A percentile compares a stretch with the other conserved stretches of the same genome.
phyloP scores from a whole-genome alignment of 805 yeast species.

The Kazachstania viticola region DNA sequence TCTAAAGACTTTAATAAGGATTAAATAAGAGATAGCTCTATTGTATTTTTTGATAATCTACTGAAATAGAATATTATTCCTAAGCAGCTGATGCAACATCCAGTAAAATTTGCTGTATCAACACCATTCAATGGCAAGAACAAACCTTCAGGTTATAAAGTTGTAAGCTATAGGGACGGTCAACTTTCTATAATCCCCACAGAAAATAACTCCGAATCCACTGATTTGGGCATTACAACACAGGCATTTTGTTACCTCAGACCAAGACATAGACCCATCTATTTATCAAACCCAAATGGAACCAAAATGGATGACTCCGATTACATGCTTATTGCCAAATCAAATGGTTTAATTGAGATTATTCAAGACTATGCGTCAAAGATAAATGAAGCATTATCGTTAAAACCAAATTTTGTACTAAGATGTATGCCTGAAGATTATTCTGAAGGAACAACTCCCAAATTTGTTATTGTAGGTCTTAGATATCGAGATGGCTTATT shows the following conservation, averaged over 20 bases:
- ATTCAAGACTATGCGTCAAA: constrained; percentile 15
- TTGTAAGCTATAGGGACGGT: constrained; percentile 10
- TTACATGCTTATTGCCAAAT: constrained; percentile 19
- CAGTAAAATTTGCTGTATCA: constrained; percentile 13
- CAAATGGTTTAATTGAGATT: constrained; percentile 22
- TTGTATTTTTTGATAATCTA: no score
- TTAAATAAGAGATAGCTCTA: no score
- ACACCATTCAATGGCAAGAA: constrained; percentile 14
- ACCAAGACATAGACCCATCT: constrained; percentile 9
- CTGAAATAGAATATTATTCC: no score
- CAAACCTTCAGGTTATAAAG: constrained; percentile 13
- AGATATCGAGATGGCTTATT: constrained; percentile 18
- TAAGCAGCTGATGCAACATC: no score
- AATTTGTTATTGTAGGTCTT: constrained; percentile 12
- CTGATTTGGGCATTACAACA: constrained; percentile 11
- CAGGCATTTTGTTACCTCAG: constrained; percentile 20
- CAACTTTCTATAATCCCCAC: constrained; percentile 1
- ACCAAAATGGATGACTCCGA: constrained; percentile 14
- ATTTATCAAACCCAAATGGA: constrained; percentile 1
- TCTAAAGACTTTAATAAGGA: no score
- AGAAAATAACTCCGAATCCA: constrained; percentile 2
- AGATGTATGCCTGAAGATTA: constrained; percentile 15
- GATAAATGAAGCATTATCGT: constrained; percentile 2
- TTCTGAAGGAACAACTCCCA: constrained; percentile 4
- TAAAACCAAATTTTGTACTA: constrained; percentile 13